A percentile compares a stretch with the other conserved stretches of the same genome.
These are phyloP conservation scores for Diaporthe humulicola DNA, from an alignment of 2,329 filamentous ascomycete genomes.

Conservation along the genomic window DNA sequence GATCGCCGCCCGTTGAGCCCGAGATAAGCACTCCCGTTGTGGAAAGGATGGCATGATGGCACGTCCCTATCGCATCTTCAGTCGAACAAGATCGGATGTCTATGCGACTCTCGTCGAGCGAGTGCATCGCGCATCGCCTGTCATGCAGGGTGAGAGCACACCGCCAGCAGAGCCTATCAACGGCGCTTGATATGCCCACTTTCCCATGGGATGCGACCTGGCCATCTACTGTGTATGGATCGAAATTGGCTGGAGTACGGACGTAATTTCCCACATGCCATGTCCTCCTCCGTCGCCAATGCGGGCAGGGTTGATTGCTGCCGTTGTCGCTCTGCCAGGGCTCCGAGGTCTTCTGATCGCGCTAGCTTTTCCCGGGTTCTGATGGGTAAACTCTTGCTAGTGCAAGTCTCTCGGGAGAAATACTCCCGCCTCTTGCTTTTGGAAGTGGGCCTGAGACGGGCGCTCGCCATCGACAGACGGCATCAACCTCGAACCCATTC, in stretches of 20 bases:
- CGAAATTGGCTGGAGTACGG: neutral
- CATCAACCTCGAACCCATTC: neutral
- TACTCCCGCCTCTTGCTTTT: slow-evolving; percentile 9
- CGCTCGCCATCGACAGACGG: neutral
- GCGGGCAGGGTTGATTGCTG: slow-evolving; percentile 5
- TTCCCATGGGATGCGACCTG: slow-evolving; percentile 15
- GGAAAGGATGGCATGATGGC: slow-evolving; percentile 2
- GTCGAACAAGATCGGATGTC: slow-evolving; percentile 21
- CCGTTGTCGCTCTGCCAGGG: slow-evolving; percentile 15
- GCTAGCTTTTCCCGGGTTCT: slow-evolving; percentile 19
- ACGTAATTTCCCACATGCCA: slow-evolving; percentile 17
- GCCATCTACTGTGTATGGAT: slow-evolving; percentile 15
- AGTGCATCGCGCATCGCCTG: slow-evolving; percentile 7
- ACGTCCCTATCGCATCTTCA: neutral
- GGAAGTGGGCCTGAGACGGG: slow-evolving; percentile 4
- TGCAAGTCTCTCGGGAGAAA: slow-evolving; percentile 18
- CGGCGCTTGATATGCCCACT: slow-evolving; percentile 9
- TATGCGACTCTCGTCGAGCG: neutral
- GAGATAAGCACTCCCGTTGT: slow-evolving; percentile 6
- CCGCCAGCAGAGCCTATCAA: slow-evolving; percentile 16
- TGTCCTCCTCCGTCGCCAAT: neutral
- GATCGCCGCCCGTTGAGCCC: slow-evolving; percentile 22
- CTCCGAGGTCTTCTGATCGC: neutral
- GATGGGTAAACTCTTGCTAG: slow-evolving; percentile 10
- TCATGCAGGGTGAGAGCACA: slow-evolving; percentile 18